These are phyloP conservation scores for Oenanthe javanica DNA, from an alignment of 140 eudicot species.

Conservation along the genomic window DNA sequence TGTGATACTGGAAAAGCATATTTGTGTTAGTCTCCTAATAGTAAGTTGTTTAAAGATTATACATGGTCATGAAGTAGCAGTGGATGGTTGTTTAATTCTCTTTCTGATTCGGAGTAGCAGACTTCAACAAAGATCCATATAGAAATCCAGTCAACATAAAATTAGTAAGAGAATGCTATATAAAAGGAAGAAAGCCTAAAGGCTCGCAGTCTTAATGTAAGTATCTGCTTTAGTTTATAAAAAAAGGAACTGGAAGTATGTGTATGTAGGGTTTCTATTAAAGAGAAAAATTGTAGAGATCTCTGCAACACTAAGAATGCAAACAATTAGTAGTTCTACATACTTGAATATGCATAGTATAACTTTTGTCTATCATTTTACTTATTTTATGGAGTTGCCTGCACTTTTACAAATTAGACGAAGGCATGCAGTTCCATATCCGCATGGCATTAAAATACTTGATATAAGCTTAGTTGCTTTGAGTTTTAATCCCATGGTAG, in stretches of 20 bases:
- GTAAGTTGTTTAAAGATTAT: not conserved
- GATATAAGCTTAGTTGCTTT: not conserved
- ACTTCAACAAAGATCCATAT: no score
- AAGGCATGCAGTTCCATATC: not conserved
- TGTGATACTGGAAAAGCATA: slow-evolving; percentile 9
- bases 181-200: no score
- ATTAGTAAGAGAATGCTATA: no score
- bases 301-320: slow-evolving; percentile 15
- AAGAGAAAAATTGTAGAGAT: slow-evolving; percentile 15
- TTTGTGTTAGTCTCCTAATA: not conserved
- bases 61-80: not conserved
- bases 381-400: not conserved
- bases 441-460: not conserved
- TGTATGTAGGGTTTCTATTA: no score
- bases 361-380: not conserved
- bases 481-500: not conserved
- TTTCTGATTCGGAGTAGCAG: no score
- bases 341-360: not conserved
- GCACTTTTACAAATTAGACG: not conserved
- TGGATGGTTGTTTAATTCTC: not conserved
- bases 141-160: no score
- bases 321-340: not conserved
- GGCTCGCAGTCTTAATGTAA: no score
- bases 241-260: no score
- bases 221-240: no score